Base-by-base conservation (phyloP, 371 early-diverging fungal species). In the Apophysomyces elegans region DNA sequence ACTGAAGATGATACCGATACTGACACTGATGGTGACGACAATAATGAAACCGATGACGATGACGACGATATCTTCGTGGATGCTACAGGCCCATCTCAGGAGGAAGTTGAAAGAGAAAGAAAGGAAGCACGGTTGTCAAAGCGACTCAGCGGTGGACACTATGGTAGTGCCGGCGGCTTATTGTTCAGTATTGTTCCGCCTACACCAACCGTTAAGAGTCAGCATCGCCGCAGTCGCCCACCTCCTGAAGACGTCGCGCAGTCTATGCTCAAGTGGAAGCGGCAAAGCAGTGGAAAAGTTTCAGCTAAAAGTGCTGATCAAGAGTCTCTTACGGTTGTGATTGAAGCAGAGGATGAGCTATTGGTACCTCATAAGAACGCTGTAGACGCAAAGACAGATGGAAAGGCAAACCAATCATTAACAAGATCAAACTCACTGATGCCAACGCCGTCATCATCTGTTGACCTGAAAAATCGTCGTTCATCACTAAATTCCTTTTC, bases 121-220 rank as follows among this genome's bases (percentile, higher is more conserved):
- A 69, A 47, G 3, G 77, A 75, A 18, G 58, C 67, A 5, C 56
- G 74, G 35, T 59, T 83, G 32, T 73, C 79, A 1, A 83, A 83
- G 60, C 66, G 83, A 63, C 62, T 83, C 12, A 77, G 77, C 26
- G 83, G 80, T 13, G 83, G 83, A 4, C 83, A 83, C 63, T 83
- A 66, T 64, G 83, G 83, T 3, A 80, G 80, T 54, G 83, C 83
- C 5, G 83, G 83, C 4, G 83, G 83, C 14, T 50, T 83, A 14
- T 64, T 83, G 57, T 50, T 77, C 13, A 78, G 79, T 37, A 79
- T 74, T 0, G 47, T 70, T 2, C 62, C 61, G 21, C 62, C 59
- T 18, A 8, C 47, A 14, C 32, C 59, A 41, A 32, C 63, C 5
- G 47, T 61, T 7, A 65, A 68, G 13, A 46, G 37, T 4, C 68